Evolutionary conservation across 2,329 filamentous ascomycete species (phyloP), one percentile per base, ranked within the genome.

Genomic region (Exutisphaerella laricina): DNA sequence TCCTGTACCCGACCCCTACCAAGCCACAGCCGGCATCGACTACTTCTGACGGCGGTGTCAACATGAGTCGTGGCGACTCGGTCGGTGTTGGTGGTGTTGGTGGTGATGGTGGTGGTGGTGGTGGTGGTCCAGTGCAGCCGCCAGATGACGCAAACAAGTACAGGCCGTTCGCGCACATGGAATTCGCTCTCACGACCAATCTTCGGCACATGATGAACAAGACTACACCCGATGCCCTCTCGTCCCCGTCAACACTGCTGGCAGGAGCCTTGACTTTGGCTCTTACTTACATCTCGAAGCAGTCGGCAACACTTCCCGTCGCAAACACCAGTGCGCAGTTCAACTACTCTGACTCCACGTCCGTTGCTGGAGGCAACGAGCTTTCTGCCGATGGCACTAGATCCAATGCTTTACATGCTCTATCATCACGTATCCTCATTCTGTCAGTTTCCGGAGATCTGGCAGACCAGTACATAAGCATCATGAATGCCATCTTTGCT

Each of bases 401-500:
- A 31, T 50, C 66, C 37, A 52, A 52, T 29, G 62, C 59, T 45
- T 61, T 47, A 54, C 64, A 54, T 54, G 72, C 77, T 13, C 71
- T 92, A 14, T 82, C 85, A 54, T 84, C 83, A 10, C 85, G 92
- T 47, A 94, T 98, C 58, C 76, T 98, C 41, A 82, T 97, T 50
- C 65, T 98, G 41, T 94, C 86, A 35, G 88, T 96, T 4, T 94
- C 87, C 34, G 88, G 88, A 59, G 85, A 90, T 57, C 79, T 94
- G 0, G 81, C 88, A 4, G 85, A 79, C 48, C 82, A 97, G 66
- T 98, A 98, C 70, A 98, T 98, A 43, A 85, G 90, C 0, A 92
- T 94, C 55, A 98, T 98, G 92, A 98, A 98, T 69, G 80, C 84
- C 57, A 94, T 97, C 48, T 98, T 98, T 66, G 92, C 92, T 2